A percentile compares a stretch with the other conserved stretches of the same genome.
phyloP scores from a whole-genome alignment of 768 basidiomycete species.

The Punctularia strigosozonata region DNA sequence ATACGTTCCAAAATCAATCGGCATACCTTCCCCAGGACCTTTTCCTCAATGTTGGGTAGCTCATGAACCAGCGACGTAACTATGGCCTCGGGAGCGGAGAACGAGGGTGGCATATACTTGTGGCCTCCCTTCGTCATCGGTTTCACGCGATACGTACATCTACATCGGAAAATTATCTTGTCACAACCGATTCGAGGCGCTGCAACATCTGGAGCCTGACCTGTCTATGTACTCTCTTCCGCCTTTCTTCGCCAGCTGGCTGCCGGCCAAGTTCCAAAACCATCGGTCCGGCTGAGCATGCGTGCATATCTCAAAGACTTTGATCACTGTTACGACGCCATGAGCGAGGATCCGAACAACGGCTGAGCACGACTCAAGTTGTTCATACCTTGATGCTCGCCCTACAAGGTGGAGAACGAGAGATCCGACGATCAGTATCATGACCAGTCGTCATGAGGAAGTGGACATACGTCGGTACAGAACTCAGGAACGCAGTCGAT shows the following conservation, averaged over 20 bases:
- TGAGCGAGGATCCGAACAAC: neutral
- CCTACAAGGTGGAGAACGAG: conserved; percentile 10
- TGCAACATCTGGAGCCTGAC: too few relatives aligned
- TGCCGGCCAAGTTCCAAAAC: conserved; percentile 27
- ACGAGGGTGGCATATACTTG: conserved; percentile 32
- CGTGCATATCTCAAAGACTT: conserved; percentile 29
- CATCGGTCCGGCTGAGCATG: conserved; percentile 25
- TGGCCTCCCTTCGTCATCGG: conserved; percentile 19
- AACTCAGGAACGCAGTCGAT: conserved; percentile 15
- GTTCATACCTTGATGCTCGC: conserved; percentile 17
- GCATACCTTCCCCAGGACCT: conserved; percentile 30
- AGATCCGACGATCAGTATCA: neutral
- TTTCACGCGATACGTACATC: conserved; percentile 27
- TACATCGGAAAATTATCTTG: too few relatives aligned
- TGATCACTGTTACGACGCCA: conserved; percentile 21
- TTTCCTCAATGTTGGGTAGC: conserved; percentile 20
- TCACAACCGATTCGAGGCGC: too few relatives aligned
- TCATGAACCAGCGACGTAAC: too few relatives aligned
- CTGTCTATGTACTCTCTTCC: conserved; percentile 35
- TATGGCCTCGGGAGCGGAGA: conserved; percentile 25
- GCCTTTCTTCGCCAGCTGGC: conserved; percentile 24
- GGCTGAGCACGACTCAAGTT: neutral
- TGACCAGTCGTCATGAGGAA: too few relatives aligned
- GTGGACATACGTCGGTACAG: conserved; percentile 11
- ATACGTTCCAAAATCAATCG: neutral